Base-by-base conservation (phyloP, 768 basidiomycete genomes). In the Auricularia heimuer region DNA sequence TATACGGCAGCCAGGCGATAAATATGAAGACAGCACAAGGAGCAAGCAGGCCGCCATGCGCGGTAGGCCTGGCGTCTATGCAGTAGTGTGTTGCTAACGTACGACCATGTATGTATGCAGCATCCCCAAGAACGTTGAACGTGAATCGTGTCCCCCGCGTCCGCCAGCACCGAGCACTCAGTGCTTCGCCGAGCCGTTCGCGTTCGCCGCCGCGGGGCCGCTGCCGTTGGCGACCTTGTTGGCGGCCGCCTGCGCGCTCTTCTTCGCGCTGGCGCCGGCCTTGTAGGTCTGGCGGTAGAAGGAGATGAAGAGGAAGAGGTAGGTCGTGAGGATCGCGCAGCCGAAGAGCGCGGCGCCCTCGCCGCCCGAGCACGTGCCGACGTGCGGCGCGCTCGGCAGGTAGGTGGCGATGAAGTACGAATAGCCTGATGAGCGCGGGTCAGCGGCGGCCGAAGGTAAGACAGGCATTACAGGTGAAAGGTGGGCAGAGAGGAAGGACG, bases 271-370 rank as follows among this genome's bases (percentile, higher is more conserved):
- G n/a, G 54, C 54, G 35, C 44, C 56, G 63, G 64, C 65, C 79
- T 86, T 86, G 79, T 92, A 91, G 35, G 90, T 91, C 74, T 88
- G 84, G 71, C 92, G 82, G 77, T 94, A 94, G 78, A 94, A 94
- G 75, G 93, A 92, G 82, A 98, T 92, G 82, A 99, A 98, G 65
- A 99, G 85, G 70, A 87, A 84, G 63, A 99, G 86, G 78, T 98
- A 98, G 71, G 84, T 89, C 34, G 92, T 90, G 69, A 99, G 82
- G 60, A 99, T 82, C 29, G 76, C 85, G 73, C 94, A 97, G 61
- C 95, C 97, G 65, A 96, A 88, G 65, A 94, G 66, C 2, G 97
- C 97, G 63, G 96, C 92, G 16, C 77, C 77, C 76, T 96, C 92
- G 21, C 90, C 87, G 56, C 97, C 97, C 47, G 94, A 86, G 71